Conservation (phyloP, 352 stramenopile genomes). For the Pythium apleroticum region DNA sequence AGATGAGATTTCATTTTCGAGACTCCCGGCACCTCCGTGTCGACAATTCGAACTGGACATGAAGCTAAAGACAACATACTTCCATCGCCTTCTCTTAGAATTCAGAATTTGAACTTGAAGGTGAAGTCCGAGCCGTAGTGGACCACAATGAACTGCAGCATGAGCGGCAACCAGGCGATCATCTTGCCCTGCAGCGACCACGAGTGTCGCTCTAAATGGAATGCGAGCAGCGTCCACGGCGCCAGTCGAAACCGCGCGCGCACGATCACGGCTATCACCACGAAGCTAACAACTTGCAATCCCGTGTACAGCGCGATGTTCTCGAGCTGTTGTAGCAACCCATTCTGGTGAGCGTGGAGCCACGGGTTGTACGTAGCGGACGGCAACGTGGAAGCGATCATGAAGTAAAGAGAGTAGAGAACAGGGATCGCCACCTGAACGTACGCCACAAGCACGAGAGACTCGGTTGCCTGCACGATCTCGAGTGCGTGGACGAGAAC, state of each 20-base stretch:
- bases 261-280: slow-evolving; percentile 16
- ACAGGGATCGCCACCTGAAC: slow-evolving; percentile 13
- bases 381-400: not conserved
- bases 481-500: slow-evolving; percentile 3
- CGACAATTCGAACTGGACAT: too few relatives aligned
- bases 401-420: slow-evolving; percentile 5
- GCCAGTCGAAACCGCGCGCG: slow-evolving; percentile 12
- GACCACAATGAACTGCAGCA: slow-evolving; percentile 10
- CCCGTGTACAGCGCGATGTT: slow-evolving; percentile 8
- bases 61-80: too few relatives aligned
- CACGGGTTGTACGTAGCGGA: slow-evolving; percentile 16
- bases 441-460: slow-evolving; percentile 19
- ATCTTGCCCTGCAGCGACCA: slow-evolving; percentile 16
- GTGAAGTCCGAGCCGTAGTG: slow-evolving; percentile 9
- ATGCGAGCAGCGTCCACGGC: slow-evolving; percentile 1
- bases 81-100: too few relatives aligned
- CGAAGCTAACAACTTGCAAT: slow-evolving; percentile 2
- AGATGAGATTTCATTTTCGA: not conserved
- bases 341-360: not conserved
- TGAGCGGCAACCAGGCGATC: slow-evolving; percentile 11
- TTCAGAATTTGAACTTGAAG: too few relatives aligned
- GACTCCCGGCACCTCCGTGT: too few relatives aligned
- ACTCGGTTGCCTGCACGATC: slow-evolving; percentile 12
- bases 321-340: not conserved
- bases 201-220: slow-evolving; percentile 14